phyloP scores from a whole-genome alignment of 2,329 filamentous ascomycete species.

The Cercospora sojina region DNA sequence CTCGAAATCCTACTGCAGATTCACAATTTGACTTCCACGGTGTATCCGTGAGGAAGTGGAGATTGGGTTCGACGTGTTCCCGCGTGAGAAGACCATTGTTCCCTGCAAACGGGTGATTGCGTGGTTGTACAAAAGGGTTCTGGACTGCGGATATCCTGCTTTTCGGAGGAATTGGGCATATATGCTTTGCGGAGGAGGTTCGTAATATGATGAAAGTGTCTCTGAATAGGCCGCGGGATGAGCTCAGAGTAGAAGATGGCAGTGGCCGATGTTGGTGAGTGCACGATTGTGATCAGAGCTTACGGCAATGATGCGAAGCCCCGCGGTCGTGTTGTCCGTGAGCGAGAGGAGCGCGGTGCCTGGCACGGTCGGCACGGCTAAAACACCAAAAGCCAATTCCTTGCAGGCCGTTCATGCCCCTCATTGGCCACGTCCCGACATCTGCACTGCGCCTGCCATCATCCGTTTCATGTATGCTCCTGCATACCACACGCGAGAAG shows the following conservation, averaged over 20 bases:
- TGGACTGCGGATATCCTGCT: not conserved
- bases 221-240: not conserved
- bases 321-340: not conserved
- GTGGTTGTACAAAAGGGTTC: not conserved
- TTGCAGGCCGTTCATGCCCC: not conserved
- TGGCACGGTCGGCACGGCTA: not conserved
- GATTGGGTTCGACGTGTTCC: not conserved
- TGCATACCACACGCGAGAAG: not conserved
- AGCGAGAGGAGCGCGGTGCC: not conserved
- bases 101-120: not conserved
- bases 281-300: not conserved
- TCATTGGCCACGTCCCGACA: not conserved
- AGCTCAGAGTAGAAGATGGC: not conserved
- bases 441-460: not conserved
- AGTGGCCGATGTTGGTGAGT: not conserved
- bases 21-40: not conserved
- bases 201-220: not conserved
- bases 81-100: not conserved
- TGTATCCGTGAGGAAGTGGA: not conserved
- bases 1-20: not conserved
- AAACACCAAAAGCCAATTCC: not conserved
- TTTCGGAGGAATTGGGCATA: not conserved
- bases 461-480: not conserved
- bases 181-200: not conserved
- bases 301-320: not conserved